Evolutionary conservation across 2,329 filamentous ascomycete species (phyloP).

Genomic region (Xylaria sp.): DNA sequence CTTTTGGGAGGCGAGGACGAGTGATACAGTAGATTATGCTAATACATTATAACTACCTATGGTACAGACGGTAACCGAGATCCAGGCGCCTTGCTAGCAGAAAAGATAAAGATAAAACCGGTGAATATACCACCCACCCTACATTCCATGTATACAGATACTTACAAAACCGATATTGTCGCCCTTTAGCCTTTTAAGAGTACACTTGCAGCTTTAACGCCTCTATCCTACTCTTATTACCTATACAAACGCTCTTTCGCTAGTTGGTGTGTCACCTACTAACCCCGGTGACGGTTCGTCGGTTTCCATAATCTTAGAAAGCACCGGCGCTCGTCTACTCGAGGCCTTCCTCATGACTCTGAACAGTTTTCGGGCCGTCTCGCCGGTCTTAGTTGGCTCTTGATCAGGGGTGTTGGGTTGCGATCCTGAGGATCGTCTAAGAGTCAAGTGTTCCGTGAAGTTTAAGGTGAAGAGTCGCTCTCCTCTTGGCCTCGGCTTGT

Average conservation of each 20-base stretch:
- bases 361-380: not conserved
- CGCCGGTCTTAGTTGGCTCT: not conserved
- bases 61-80: too few relatives aligned
- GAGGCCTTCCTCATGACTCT: constrained; percentile 3
- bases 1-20: too few relatives aligned
- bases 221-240: not conserved
- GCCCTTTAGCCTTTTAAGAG: not conserved
- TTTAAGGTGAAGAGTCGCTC: constrained; percentile 24
- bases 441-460: constrained; percentile 20
- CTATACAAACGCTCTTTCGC: constrained; percentile 24
- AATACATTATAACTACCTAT: too few relatives aligned
- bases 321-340: constrained; percentile 6
- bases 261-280: not conserved
- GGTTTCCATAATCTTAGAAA: constrained; percentile 25
- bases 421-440: constrained; percentile 3
- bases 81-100: too few relatives aligned
- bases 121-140: not conserved
- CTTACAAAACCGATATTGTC: not conserved
- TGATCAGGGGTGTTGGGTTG: not conserved
- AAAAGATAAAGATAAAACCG: too few relatives aligned
- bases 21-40: too few relatives aligned
- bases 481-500: constrained; percentile 15
- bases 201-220: not conserved
- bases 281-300: constrained; percentile 15
- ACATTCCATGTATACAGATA: not conserved